Evolutionary conservation across 371 early-diverging fungal genomes (phyloP), one percentile per base, ranked within the genome.

Genomic region (Choanephora cucurbitarum): DNA sequence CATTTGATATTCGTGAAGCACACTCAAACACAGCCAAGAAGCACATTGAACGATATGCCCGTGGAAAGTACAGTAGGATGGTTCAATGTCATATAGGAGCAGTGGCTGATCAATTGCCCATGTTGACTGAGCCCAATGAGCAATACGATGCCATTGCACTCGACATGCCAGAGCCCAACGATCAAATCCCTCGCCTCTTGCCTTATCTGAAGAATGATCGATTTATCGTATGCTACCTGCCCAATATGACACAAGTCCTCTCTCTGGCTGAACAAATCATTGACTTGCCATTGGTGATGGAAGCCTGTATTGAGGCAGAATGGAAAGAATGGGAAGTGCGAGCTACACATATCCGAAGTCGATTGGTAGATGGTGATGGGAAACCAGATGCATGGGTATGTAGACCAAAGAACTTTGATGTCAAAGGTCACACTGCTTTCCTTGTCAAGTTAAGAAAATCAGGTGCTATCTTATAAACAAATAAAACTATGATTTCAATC

Each of bases 201-300:
- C 75, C 73, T 5, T 66, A 67, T 17, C 61, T 89, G 32, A 70
- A 73, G n/a, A 77, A 85, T 13, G 91, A 91, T 61, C 76, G 88
- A 3, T 85, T 79, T 47, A 63, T 81, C 45, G 82, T 88, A 5
- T 83, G 88, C 46, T 91, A 90, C 60, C 64, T 91, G 47, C 90
- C 90, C 21, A 90, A 84, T 55, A 88, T 91, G 82, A 87, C 91
- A 1, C 91, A 91, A 57, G 84, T 89, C 14, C 58, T 90, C 32
- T 73, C 82, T 2, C 55, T 88, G 41, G 75, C 80, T 1, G 69
- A 78, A n/a, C 49, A 66, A 41, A 71, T 82, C 33, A 65, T 70
- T 22, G 63, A 72, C 24, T 62, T 75, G 52, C 83, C 80, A 0
- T 50, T 88, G 24, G 68, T 76, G 1, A 70, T 88, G 49, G 89